A percentile compares a stretch with the other conserved stretches of the same genome.
Evolutionary conservation across 2,329 filamentous ascomycete species (phyloP).

Genomic region (Pseudogymnoascus sp.): DNA sequence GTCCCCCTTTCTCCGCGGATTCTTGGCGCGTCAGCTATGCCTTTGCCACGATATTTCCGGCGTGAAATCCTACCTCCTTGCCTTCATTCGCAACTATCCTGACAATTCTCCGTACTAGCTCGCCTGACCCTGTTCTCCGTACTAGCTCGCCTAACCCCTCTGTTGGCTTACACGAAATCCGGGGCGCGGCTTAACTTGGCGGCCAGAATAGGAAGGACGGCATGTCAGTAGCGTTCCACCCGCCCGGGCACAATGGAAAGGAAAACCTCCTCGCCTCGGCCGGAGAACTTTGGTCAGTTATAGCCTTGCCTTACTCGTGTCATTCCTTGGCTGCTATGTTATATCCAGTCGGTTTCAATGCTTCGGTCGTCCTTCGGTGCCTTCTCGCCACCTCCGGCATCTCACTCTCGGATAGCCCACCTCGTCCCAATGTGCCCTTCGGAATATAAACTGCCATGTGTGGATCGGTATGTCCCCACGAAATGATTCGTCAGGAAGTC

Average conservation of each 20-base stretch:
- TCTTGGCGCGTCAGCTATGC: background rate
- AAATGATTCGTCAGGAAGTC: background rate
- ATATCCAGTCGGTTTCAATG: background rate
- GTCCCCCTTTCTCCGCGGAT: background rate
- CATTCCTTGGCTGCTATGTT: background rate
- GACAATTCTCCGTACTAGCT: background rate
- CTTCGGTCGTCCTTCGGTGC: slow-evolving; percentile 4
- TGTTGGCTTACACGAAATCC: background rate
- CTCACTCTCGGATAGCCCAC: background rate
- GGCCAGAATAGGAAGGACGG: background rate
- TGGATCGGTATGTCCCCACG: background rate
- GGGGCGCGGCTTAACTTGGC: background rate
- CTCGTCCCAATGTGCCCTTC: background rate
- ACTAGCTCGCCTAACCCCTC: background rate
- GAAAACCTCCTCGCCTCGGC: background rate
- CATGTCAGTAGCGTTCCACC: background rate
- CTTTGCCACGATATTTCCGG: background rate
- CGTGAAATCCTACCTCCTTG: background rate
- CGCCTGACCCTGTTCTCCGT: background rate
- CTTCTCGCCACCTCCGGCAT: background rate
- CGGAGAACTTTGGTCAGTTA: background rate
- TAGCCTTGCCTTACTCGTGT: background rate
- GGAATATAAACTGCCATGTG: slow-evolving; percentile 6
- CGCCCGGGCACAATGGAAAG: background rate
- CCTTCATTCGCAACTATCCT: background rate